Conservation (phyloP, 129 eudicot species). For the Helianthus tuberosus region DNA sequence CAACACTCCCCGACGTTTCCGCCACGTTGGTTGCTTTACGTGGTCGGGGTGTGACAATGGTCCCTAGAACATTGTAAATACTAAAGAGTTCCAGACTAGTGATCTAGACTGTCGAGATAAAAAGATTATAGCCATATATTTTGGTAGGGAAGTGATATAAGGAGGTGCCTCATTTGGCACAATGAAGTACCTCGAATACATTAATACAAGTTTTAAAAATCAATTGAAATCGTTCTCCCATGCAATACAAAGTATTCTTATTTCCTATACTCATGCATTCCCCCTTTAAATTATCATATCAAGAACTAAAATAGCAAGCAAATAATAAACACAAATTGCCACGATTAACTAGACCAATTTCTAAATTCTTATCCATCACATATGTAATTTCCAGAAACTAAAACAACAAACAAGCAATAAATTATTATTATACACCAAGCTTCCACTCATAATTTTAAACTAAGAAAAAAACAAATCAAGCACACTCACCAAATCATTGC, state of each 20-base stretch:
- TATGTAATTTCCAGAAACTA: background rate
- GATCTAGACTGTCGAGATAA: background rate
- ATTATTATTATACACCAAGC: background rate
- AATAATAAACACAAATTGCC: background rate
- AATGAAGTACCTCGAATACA: no score
- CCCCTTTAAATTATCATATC: background rate
- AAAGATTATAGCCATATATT: background rate
- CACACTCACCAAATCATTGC: constrained; percentile 20
- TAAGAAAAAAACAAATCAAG: constrained; percentile 13
- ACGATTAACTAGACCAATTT: background rate
- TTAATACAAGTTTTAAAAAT: no score
- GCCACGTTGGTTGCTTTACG: no score
- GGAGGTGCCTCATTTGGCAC: no score
- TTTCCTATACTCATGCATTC: no score
- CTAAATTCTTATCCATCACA: background rate
- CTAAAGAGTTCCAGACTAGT: background rate
- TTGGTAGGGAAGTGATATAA: no score
- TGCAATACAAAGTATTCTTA: no score
- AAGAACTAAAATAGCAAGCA: background rate
- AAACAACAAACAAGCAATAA: background rate
- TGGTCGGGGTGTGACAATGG: no score
- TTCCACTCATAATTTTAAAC: background rate
- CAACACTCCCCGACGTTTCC: no score
- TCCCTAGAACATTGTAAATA: background rate
- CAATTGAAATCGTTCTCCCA: no score